A percentile compares a stretch with the other conserved stretches of the same genome.
These are phyloP conservation scores for Stephanodiscus minutulus DNA, from an alignment of 108 stramenopile species.

Conservation along the genomic window DNA sequence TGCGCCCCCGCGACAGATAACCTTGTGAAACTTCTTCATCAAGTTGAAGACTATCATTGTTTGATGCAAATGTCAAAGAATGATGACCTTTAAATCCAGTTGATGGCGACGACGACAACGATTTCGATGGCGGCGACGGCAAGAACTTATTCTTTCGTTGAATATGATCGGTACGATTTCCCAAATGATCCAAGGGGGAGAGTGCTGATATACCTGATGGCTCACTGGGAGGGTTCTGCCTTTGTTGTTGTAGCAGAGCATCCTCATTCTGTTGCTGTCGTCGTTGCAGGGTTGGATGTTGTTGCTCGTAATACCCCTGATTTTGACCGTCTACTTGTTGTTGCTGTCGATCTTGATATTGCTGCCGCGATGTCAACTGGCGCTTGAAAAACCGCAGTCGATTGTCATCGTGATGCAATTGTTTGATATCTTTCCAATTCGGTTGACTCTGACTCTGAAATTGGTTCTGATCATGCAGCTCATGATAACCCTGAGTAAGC, in stretches of 20 bases:
- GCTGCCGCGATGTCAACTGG: constrained; percentile 18
- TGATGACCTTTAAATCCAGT: not conserved
- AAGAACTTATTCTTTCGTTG: constrained; percentile 21
- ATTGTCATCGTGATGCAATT: not conserved
- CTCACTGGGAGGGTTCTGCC: not conserved
- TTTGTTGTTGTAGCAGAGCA: too few species aligned
- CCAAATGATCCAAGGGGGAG: constrained; percentile 21
- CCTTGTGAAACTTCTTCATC: constrained; percentile 14
- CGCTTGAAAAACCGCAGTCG: constrained; percentile 27
- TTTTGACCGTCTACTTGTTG: constrained; percentile 5
- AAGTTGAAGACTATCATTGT: not conserved
- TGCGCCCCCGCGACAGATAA: not conserved
- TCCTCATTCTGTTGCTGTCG: constrained; percentile 3
- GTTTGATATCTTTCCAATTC: constrained; percentile 32
- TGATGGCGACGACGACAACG: not conserved
- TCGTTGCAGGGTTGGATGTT: not conserved
- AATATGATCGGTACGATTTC: constrained; percentile 23
- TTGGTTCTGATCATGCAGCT: constrained; percentile 1
- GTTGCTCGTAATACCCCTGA: not conserved
- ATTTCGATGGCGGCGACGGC: not conserved
- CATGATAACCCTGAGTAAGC: not conserved
- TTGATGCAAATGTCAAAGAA: not conserved
- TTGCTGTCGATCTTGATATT: constrained; percentile 9
- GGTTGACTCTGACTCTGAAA: constrained; percentile 16
- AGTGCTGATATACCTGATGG: constrained; percentile 5